phyloP scores from a whole-genome alignment of 495 filamentous ascomycete genomes.

The Xylaria curta region DNA sequence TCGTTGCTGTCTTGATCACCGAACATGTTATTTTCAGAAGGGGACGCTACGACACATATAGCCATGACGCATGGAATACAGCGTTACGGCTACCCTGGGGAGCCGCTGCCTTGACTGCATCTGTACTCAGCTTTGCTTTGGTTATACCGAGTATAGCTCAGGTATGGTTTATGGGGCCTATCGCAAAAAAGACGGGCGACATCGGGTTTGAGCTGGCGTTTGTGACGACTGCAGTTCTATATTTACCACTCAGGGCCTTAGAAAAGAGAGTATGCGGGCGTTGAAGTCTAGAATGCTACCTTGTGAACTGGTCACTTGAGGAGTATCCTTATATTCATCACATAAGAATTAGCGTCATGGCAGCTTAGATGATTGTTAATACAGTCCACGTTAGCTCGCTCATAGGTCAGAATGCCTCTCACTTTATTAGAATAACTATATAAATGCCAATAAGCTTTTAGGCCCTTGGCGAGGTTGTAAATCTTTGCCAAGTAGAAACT shows the following conservation, averaged over 20 bases:
- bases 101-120: conserved; percentile 51
- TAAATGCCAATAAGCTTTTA: neutral
- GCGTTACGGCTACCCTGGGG: conserved; percentile 53
- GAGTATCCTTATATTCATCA: neutral
- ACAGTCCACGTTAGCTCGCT: neutral
- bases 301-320: neutral
- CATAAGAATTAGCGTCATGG: neutral
- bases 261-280: conserved; percentile 45
- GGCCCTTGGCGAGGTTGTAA: neutral
- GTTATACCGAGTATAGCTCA: conserved; percentile 63
- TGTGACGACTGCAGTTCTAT: conserved; percentile 53
- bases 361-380: neutral
- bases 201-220: conserved; percentile 66
- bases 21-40: conserved; percentile 57
- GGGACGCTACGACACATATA: conserved; percentile 46
- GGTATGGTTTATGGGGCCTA: conserved; percentile 61
- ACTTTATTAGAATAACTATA: too few species aligned
- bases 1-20: conserved; percentile 54
- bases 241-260: conserved; percentile 49
- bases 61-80: conserved; percentile 55
- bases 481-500: neutral
- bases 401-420: neutral
- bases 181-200: conserved; percentile 61
- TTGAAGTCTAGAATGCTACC: conserved; percentile 9
- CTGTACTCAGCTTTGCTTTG: conserved; percentile 49